A percentile compares a stretch with the other conserved stretches of the same genome.
Evolutionary conservation across 2,329 filamentous ascomycete species (phyloP).

Genomic region (Verticillium tricorpus): DNA sequence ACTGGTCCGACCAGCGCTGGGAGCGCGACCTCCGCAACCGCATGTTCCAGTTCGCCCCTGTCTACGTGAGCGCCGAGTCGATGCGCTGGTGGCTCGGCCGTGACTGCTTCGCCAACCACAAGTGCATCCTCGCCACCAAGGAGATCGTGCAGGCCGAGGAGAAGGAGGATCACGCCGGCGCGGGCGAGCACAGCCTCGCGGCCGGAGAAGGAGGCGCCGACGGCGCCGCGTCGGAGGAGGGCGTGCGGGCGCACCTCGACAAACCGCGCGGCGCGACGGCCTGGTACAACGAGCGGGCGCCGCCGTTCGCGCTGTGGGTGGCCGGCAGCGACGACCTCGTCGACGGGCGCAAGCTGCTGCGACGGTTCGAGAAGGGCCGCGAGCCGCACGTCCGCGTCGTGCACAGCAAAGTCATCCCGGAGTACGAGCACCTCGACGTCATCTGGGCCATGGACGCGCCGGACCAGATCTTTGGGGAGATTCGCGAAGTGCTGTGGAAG

Average conservation of each 20-base stretch:
- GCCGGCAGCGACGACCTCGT: conserved; percentile 80
- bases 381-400: conserved; percentile 81
- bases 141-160: conserved; percentile 64
- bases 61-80: conserved; percentile 82
- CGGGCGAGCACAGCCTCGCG: conserved; percentile 13
- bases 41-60: conserved; percentile 88
- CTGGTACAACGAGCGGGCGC: conserved; percentile 78
- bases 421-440: conserved; percentile 91
- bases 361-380: conserved; percentile 67
- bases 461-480: conserved; percentile 75
- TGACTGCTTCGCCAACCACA: conserved; percentile 74
- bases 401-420: conserved; percentile 76
- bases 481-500: conserved; percentile 80
- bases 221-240: conserved; percentile 11
- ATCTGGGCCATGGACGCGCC: conserved; percentile 91
- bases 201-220: conserved; percentile 29
- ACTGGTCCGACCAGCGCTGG: conserved; percentile 83
- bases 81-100: conserved; percentile 95
- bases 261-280: conserved; percentile 50
- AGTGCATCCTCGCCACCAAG: conserved; percentile 78
- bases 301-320: conserved; percentile 86
- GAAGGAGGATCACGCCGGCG: conserved; percentile 43
- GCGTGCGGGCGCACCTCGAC: conserved; percentile 22
- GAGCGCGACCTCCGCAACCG: conserved; percentile 73
- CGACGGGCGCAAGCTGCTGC: conserved; percentile 70